phyloP scores from a whole-genome alignment of 331 rosid genomes.

The Pyrus hybrid region DNA sequence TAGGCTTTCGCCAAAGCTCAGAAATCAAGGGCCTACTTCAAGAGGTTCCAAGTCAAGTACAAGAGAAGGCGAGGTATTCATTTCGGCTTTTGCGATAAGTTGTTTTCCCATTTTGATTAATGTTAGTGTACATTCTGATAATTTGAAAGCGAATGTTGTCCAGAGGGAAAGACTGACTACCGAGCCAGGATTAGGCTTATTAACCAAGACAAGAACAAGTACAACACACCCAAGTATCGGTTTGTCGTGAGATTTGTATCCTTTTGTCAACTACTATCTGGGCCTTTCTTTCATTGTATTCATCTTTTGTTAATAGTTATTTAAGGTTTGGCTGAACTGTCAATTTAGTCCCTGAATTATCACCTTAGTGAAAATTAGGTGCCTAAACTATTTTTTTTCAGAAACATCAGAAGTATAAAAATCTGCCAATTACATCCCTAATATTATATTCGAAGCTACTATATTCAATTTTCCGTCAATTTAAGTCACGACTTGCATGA shows the following conservation, averaged over 20 bases:
- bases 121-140: not conserved
- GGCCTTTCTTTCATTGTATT: not conserved
- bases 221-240: slow-evolving; percentile 78
- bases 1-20: slow-evolving; percentile 51
- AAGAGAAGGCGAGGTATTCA: slow-evolving; percentile 62
- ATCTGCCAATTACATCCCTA: too few relatives aligned
- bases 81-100: not conserved
- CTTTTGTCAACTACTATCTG: not conserved
- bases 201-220: slow-evolving; percentile 84
- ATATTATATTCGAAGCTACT: too few relatives aligned
- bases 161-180: slow-evolving; percentile 91
- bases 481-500: too few relatives aligned
- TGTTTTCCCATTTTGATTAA: not conserved
- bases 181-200: slow-evolving; percentile 76
- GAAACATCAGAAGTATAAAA: too few relatives aligned
- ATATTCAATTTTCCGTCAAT: too few relatives aligned
- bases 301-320: not conserved
- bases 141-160: not conserved
- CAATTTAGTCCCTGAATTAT: too few relatives aligned
- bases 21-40: slow-evolving; percentile 53
- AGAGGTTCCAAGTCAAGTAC: slow-evolving; percentile 63
- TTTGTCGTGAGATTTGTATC: slow-evolving; percentile 85
- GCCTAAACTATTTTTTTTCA: too few relatives aligned
- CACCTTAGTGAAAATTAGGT: too few relatives aligned
- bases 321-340: not conserved